Conservation (phyloP, 129 eudicot genomes). For the Ambrosia trifida region DNA sequence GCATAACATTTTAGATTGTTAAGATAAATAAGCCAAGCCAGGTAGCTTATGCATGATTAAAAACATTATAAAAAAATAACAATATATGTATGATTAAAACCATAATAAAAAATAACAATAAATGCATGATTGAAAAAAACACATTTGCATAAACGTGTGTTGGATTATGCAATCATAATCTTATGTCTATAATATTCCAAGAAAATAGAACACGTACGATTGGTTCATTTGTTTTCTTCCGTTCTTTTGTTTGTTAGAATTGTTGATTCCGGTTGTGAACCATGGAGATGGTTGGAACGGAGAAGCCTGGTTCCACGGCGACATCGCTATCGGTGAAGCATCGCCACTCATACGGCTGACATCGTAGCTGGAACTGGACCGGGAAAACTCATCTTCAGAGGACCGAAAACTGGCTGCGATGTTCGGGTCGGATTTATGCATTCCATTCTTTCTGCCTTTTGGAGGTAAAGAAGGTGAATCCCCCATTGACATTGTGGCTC, state of each 20-base stretch:
- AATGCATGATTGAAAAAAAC: too few relatives aligned
- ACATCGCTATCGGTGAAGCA: slow-evolving; percentile 80
- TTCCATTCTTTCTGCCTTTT: slow-evolving; percentile 25
- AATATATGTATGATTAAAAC: too few relatives aligned
- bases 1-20: too few relatives aligned
- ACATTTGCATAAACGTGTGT: too few relatives aligned
- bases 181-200: background rate
- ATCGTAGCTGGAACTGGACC: slow-evolving; percentile 64
- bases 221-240: background rate
- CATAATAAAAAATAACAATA: too few relatives aligned
- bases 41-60: too few relatives aligned
- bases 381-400: slow-evolving; percentile 35
- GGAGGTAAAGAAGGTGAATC: slow-evolving; percentile 34
- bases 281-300: slow-evolving; percentile 50
- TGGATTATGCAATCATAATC: background rate
- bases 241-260: background rate
- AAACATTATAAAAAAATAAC: too few relatives aligned
- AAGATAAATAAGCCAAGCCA: too few relatives aligned
- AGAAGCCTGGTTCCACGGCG: slow-evolving; percentile 68
- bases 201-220: background rate
- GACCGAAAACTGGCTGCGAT: slow-evolving; percentile 2
- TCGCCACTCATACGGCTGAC: slow-evolving; percentile 58
- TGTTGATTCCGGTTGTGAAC: slow-evolving; percentile 27
- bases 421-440: slow-evolving; percentile 45
- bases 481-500: slow-evolving; percentile 29